phyloP scores from a whole-genome alignment of 2,329 filamentous ascomycete genomes.

The Paraphaeosphaeria minitans region DNA sequence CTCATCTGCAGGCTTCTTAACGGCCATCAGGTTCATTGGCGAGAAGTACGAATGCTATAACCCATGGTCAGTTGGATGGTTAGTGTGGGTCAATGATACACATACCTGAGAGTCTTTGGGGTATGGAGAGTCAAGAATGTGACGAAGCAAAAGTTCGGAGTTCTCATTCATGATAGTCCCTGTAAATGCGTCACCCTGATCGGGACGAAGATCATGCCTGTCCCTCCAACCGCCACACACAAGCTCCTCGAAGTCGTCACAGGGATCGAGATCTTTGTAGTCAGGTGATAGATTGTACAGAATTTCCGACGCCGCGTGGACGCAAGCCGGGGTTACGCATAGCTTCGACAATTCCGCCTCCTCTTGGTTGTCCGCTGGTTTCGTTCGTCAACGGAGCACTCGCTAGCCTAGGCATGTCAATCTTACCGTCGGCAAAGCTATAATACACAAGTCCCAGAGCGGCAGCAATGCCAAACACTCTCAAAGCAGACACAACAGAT shows the following conservation, averaged over 20 bases:
- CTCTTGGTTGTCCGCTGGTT: neutral
- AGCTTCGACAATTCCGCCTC: constrained; percentile 21
- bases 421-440: constrained; percentile 20
- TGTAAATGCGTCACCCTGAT: constrained; percentile 48
- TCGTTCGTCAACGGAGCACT: neutral
- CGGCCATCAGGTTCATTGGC: constrained; percentile 29
- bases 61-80: neutral
- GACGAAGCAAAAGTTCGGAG: constrained; percentile 27
- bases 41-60: constrained; percentile 58
- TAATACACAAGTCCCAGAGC: constrained; percentile 28
- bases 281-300: constrained; percentile 52
- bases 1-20: constrained; percentile 52
- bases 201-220: constrained; percentile 65
- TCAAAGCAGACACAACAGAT: constrained; percentile 20
- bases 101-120: constrained; percentile 24
- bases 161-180: constrained; percentile 53
- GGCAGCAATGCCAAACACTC: constrained; percentile 23
- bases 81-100: neutral
- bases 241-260: constrained; percentile 67
- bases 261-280: constrained; percentile 67
- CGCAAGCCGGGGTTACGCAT: constrained; percentile 65
- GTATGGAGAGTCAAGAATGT: constrained; percentile 62
- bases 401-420: neutral
- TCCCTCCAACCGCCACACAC: constrained; percentile 68
- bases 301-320: constrained; percentile 67